Evolutionary conservation across 2,329 filamentous ascomycete species (phyloP).

Genomic region (Fusarium citri): DNA sequence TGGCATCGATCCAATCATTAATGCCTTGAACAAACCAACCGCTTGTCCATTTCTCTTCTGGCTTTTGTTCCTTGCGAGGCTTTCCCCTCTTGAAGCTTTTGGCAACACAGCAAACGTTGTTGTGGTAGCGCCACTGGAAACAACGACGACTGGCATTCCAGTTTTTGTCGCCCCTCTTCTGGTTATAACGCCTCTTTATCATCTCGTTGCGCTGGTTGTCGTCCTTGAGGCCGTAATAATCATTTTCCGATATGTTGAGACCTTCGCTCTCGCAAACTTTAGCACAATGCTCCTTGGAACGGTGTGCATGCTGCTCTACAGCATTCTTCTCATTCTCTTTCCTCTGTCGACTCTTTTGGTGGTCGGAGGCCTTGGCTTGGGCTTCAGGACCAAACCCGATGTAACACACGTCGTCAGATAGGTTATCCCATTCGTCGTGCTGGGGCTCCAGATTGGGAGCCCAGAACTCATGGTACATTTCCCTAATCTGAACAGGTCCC

Average conservation of each 20-base stretch:
- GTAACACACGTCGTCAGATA: slow-evolving; percentile 61
- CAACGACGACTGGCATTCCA: slow-evolving; percentile 53
- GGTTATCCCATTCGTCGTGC: slow-evolving; percentile 65
- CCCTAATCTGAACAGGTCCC: slow-evolving; percentile 59
- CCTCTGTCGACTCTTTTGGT: slow-evolving; percentile 52
- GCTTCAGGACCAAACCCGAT: slow-evolving; percentile 53
- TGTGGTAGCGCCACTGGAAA: slow-evolving; percentile 61
- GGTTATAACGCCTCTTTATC: slow-evolving; percentile 46
- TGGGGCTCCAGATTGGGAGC: slow-evolving; percentile 55
- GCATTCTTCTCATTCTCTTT: slow-evolving; percentile 54
- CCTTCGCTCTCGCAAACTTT: slow-evolving; percentile 60
- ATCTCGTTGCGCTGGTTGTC: slow-evolving; percentile 47
- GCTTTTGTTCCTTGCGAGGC: slow-evolving; percentile 50
- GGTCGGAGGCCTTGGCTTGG: slow-evolving; percentile 50
- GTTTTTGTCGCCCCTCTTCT: slow-evolving; percentile 31
- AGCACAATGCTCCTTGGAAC: slow-evolving; percentile 59
- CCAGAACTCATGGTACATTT: slow-evolving; percentile 63
- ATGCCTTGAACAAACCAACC: slow-evolving; percentile 62
- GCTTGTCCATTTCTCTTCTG: slow-evolving; percentile 53
- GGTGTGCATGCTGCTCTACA: slow-evolving; percentile 59
- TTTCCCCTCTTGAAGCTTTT: slow-evolving; percentile 59
- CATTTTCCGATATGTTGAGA: slow-evolving; percentile 52
- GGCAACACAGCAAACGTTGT: slow-evolving; percentile 58
- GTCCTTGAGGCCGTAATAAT: slow-evolving; percentile 46
- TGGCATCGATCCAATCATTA: slow-evolving; percentile 59